Base-by-base conservation (phyloP, 495 filamentous ascomycete genomes). In the Chaetomium fimeti region DNA sequence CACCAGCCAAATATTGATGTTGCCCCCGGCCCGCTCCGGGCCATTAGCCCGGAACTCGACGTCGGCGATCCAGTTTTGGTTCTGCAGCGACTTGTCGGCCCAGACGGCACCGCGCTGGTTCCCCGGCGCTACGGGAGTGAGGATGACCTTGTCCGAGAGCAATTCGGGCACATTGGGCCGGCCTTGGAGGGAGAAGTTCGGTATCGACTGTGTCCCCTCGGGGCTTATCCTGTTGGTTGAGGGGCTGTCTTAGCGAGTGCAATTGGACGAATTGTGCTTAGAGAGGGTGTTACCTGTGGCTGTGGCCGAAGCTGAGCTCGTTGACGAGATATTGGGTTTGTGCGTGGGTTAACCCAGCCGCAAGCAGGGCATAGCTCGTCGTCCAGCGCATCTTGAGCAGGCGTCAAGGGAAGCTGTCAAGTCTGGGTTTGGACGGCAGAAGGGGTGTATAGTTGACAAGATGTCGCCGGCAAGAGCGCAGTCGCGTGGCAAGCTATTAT, bases 1-100 rank as follows among this genome's bases (percentile, higher is more conserved):
- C 20, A 85, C 86, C 73, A 93, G 91, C 95, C 95, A 98, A 67
- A 98, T 79, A 72, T 97, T 91, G 63, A 98, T 82, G 76, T 95
- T 97, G 51, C 94, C 94, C 32, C 89, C 85, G 38, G 86, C 91
- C 68, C 91, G 81, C 75, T 98, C 94, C 16, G 87, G 89, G 5
- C 94, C 94, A 56, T 84, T 91, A 9, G 87, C 91, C 65, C 94
- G 86, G 79, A 98, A 98, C 69, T 92, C 86, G 66, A 97, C 80
- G 67, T 95, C 91, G 40, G 86, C 85, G 13, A 83, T 83, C 92
- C 92, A 98, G 75, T 88, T 84, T 20, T 82, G 72, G 60, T 89
- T 80, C 62, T 77, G 69, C 32, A 84, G 78, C 67, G 83, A 81
- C 78, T 82, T 77, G 56, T 92, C 86, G 36, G 88, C 79, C 92